Percentiles rank a stretch among this genome's conserved stretches.
Evolutionary conservation across 352 stramenopile species (phyloP).

Genomic region (Pythium sukuiense): DNA sequence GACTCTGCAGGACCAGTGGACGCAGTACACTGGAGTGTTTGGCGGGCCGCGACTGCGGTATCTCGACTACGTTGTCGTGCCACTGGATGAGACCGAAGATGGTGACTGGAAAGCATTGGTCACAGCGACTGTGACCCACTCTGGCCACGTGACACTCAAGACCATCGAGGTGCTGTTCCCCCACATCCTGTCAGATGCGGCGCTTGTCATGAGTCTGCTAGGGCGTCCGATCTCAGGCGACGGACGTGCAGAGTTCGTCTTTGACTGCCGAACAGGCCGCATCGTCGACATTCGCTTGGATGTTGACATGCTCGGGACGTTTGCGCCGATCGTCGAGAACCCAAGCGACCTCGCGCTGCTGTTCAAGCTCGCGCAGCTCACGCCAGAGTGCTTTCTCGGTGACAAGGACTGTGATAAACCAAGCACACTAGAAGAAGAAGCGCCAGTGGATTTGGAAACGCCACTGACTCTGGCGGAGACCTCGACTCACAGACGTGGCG

Average conservation of each 20-base stretch:
- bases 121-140: constrained; percentile 6
- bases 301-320: constrained; percentile 24
- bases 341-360: constrained; percentile 14
- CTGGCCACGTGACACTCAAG: constrained; percentile 21
- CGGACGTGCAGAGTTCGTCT: constrained; percentile 12
- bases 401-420: constrained; percentile 6
- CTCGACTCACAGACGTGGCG: neutral
- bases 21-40: too few relatives aligned
- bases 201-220: constrained; percentile 22
- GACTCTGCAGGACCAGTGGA: too few relatives aligned
- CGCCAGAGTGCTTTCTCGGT: constrained; percentile 17
- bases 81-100: constrained; percentile 12
- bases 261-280: constrained; percentile 9
- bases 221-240: constrained; percentile 8
- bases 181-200: constrained; percentile 15
- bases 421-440: neutral
- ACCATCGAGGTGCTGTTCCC: constrained; percentile 24
- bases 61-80: neutral
- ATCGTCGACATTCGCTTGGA: constrained; percentile 14
- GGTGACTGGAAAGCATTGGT: neutral
- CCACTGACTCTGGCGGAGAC: neutral
- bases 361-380: constrained; percentile 18
- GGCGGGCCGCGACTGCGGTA: too few relatives aligned
- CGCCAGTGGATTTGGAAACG: neutral
- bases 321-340: constrained; percentile 6